These are phyloP conservation scores for Domatiomyces globalis DNA, from an alignment of 2,329 filamentous ascomycete species.

Conservation along the genomic window DNA sequence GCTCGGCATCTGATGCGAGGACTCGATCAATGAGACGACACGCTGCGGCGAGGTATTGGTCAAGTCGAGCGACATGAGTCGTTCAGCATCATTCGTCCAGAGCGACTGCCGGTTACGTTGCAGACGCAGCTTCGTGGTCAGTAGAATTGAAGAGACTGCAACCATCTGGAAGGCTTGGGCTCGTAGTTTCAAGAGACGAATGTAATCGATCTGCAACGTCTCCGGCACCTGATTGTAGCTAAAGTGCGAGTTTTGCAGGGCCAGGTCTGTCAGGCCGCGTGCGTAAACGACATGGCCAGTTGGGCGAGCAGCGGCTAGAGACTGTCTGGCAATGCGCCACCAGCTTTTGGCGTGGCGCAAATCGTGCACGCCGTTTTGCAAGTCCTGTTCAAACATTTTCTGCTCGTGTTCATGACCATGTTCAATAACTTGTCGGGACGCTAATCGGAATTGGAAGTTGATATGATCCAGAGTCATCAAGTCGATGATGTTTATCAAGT, in stretches of 20 bases:
- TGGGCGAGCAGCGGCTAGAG: conserved; percentile 1
- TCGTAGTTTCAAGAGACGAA: conserved; percentile 40
- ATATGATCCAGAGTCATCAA: conserved; percentile 49
- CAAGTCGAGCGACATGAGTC: conserved; percentile 39
- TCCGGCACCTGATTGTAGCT: conserved; percentile 43
- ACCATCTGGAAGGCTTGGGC: conserved; percentile 43
- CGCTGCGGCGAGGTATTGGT: conserved; percentile 24
- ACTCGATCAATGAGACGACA: conserved; percentile 33
- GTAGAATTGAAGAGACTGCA: conserved; percentile 46
- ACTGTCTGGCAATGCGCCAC: conserved; percentile 17
- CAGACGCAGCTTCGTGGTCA: conserved; percentile 52
- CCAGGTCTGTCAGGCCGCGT: conserved; percentile 45
- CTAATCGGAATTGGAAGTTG: conserved; percentile 50
- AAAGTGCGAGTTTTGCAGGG: conserved; percentile 37
- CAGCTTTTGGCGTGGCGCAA: conserved; percentile 38
- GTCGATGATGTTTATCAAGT: conserved; percentile 49
- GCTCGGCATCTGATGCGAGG: conserved; percentile 35
- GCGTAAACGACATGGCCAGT: conserved; percentile 36
- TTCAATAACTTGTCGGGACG: conserved; percentile 45
- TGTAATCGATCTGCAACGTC: conserved; percentile 43
- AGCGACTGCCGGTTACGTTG: conserved; percentile 50
- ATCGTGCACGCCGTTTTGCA: conserved; percentile 37
- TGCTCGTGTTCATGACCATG: conserved; percentile 49
- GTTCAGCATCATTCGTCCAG: conserved; percentile 48
- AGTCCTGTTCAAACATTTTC: conserved; percentile 41